A percentile compares a stretch with the other conserved stretches of the same genome.
These are phyloP conservation scores for Diaporthe velutina DNA, from an alignment of 2,329 filamentous ascomycete genomes.

Conservation along the genomic window DNA sequence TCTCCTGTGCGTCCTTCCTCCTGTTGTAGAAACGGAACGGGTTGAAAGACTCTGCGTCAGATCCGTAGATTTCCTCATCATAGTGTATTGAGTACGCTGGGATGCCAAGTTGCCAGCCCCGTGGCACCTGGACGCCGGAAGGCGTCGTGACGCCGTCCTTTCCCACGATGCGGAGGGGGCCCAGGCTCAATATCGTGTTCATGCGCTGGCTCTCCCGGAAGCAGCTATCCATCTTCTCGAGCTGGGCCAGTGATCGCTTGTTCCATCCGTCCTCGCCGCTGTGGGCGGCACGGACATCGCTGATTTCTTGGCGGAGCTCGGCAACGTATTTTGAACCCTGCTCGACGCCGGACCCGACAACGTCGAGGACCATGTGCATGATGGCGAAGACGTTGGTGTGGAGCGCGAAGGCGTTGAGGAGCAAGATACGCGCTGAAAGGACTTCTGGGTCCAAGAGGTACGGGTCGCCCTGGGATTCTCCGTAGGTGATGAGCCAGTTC, in stretches of 20 bases:
- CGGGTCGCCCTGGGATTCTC: conserved; percentile 29
- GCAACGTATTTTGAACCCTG: conserved; percentile 26
- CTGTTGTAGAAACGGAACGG: conserved; percentile 51
- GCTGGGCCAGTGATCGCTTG: conserved; percentile 52
- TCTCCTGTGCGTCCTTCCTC: conserved; percentile 18
- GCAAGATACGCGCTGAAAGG: conserved; percentile 32
- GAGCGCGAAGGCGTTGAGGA: conserved; percentile 35
- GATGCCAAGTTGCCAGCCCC: conserved; percentile 53
- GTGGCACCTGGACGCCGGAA: conserved; percentile 49
- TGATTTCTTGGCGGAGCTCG: conserved; percentile 30
- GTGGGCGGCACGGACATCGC: conserved; percentile 31
- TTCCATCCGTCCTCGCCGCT: conserved; percentile 45
- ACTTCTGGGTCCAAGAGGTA: conserved; percentile 35
- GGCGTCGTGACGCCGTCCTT: conserved; percentile 49
- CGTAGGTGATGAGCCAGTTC: conserved; percentile 31
- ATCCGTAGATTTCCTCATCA: conserved; percentile 49
- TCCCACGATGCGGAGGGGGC: conserved; percentile 52
- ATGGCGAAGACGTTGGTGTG: conserved; percentile 36
- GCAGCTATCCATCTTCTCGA: conserved; percentile 54
- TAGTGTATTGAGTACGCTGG: conserved; percentile 52
- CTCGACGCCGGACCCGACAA: conserved; percentile 29
- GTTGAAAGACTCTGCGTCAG: conserved; percentile 49
- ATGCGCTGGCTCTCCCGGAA: conserved; percentile 57
- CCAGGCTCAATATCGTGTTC: conserved; percentile 53
- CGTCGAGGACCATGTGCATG: conserved; percentile 35